These are phyloP conservation scores for Ophiostoma triangulosporum DNA, from an alignment of 2,329 filamentous ascomycete genomes.

Conservation along the genomic window DNA sequence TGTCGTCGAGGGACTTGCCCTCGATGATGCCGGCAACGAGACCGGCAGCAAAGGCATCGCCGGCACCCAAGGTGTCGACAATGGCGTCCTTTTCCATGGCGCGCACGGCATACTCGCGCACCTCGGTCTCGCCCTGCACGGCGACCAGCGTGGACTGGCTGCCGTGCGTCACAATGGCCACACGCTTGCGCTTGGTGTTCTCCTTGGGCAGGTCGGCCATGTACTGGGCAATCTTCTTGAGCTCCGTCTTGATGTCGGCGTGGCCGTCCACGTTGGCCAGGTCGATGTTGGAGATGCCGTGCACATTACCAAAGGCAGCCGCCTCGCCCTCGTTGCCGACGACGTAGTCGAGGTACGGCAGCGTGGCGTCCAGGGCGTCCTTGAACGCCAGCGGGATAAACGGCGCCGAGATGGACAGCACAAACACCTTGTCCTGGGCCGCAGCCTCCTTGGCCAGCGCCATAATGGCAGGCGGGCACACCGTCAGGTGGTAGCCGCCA, in stretches of 20 bases:
- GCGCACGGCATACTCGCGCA: constrained; percentile 71
- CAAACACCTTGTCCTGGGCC: constrained; percentile 76
- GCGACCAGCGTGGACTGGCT: constrained; percentile 83
- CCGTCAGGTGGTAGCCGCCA: constrained; percentile 94
- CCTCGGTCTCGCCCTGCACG: constrained; percentile 52
- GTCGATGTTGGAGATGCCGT: constrained; percentile 45
- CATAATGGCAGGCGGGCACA: constrained; percentile 81
- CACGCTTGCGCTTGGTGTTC: constrained; percentile 70
- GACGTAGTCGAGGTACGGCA: constrained; percentile 89
- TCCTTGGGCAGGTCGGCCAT: constrained; percentile 85
- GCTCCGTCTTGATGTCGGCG: constrained; percentile 39
- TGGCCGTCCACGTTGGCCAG: constrained; percentile 45
- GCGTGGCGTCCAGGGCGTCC: constrained; percentile 72
- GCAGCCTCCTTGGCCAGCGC: constrained; percentile 86
- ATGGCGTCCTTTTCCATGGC: constrained; percentile 92
- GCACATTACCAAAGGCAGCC: constrained; percentile 70
- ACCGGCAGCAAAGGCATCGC: constrained; percentile 73
- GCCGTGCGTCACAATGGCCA: constrained; percentile 89
- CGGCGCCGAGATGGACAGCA: constrained; percentile 83
- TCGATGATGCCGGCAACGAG: constrained; percentile 82
- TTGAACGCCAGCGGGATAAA: constrained; percentile 99
- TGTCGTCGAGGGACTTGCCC: constrained; percentile 64
- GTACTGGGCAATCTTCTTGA: constrained; percentile 72
- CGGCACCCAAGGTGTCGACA: constrained; percentile 84
- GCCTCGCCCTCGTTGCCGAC: constrained; percentile 97